Base-by-base conservation (phyloP, 306 rosid genomes). In the Cucumis cinereus region DNA sequence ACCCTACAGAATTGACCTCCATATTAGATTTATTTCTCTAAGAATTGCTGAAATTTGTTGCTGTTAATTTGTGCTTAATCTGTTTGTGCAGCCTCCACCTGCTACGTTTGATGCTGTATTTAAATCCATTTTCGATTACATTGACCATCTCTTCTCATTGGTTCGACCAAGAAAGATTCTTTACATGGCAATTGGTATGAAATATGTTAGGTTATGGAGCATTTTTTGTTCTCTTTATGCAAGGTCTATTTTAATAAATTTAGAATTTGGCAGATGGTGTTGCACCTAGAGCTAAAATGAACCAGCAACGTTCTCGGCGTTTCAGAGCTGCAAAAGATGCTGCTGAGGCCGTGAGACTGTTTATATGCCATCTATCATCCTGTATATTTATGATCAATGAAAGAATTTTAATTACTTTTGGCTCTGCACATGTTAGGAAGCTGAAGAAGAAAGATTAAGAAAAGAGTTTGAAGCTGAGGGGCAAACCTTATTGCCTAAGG, bases 251-350 rank as follows among this genome's bases (percentile, higher is more conserved):
- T 47, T 54, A 38, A 13, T 41, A 68, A n/a, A 36, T 35, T 64
- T 55, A 20, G 43, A 68, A 60, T 75, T 76, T 33, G 80, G 76
- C 79, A 94, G 98, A 94, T 54, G 98, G 98, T 2, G 98, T 94
- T 79, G 98, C 98, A 55, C 98, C 98, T 77, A 86, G 98, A 83
- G 98, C 98, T 72, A 94, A 94, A 86, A 94, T 94, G 98, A 94
- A 94, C 71, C 98, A 91, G 90, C 98, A 94, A 83, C 97, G 98
- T 35, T 84, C 93, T 75, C 91, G 98, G 47, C 98, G 98, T 52
- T 94, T 89, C 83, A 87, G 96, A 86, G 93, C 97, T 36, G 92
- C 98, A 73, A 94, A 94, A 84, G 98, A 94, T 84, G 98, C 96
- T 12, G 95, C 97, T 55, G 98, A 94, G 80, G 92, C 94, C 9